Base-by-base conservation (phyloP, 306 rosid species). In the Acacia melanoxylon region DNA sequence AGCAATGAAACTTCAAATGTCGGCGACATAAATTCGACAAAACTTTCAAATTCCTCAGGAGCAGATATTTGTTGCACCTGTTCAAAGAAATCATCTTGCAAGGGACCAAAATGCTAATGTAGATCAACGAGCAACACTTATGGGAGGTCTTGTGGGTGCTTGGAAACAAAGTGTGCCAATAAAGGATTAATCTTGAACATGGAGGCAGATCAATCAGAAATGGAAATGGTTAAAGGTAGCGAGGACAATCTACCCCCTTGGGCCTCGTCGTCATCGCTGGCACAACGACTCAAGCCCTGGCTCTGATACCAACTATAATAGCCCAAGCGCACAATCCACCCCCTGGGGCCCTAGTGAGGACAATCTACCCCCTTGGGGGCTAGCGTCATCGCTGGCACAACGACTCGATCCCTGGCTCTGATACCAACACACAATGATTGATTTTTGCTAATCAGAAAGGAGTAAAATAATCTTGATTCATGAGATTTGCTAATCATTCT, bases 141-240 rank as follows among this genome's bases (percentile, higher is more conserved):
- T 74, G 97, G 99, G 40, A 48, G 79, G 6, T 89, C 90, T 29
- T 95, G 99, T 70, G 90, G 97, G 65, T 95, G 99, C 68, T 73
- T 80, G 46, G 75, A 88, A 40, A 44, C 87, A 1, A 93, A 86
- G 87, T 95, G 99, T 80, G 84, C 94, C 76, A 95, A 95, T 63
- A 86, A 94, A 86, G 87, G 37, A 31, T 41, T 78, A 15, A 25
- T 66, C 44, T 61, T 75, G 25, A 84, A 68, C 10, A 85, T 83
- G 9, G 76, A 79, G 29, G 29, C 17, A 10, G 77, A 51, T n/a
- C 78, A 75, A 27, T 48, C 40, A 1, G 88, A 80, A 22, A 41
- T 37, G 7, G 88, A 80, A 22, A 41, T 37, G 5, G 78, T 62
- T 77, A 86, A 85, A 81, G 88, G 81, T 37, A 61, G 42, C 14